A percentile compares a stretch with the other conserved stretches of the same genome.
These are phyloP conservation scores for Thymus quinquecostatus DNA, from an alignment of 257 asterid genomes.

Conservation along the genomic window DNA sequence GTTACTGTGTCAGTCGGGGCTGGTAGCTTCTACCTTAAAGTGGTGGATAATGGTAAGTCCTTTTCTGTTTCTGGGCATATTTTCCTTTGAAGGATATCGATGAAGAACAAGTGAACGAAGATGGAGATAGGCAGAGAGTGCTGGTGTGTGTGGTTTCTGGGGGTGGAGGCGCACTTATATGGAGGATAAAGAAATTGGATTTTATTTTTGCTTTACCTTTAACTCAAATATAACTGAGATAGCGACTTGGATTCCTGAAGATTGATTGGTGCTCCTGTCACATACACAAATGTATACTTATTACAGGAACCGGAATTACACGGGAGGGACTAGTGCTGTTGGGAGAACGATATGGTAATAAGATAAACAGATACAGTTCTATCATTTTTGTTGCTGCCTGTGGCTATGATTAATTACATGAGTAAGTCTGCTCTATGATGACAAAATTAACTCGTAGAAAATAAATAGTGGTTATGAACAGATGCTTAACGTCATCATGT, in stretches of 20 bases:
- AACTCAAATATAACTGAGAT: background rate
- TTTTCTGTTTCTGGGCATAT: background rate
- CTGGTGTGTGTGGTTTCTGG: background rate
- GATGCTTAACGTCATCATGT: conserved; percentile 11
- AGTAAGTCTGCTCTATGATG: conserved; percentile 10
- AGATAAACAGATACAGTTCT: background rate
- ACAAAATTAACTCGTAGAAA: conserved; percentile 20
- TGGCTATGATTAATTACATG: conserved; percentile 2
- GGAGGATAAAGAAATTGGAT: conserved; percentile 4
- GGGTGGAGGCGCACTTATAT: too few species aligned
- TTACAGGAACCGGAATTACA: conserved; percentile 77
- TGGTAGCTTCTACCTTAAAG: conserved; percentile 71
- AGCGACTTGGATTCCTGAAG: conserved; percentile 6
- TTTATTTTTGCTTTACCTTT: conserved; percentile 6
- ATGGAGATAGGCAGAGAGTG: background rate
- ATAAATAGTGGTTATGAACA: background rate
- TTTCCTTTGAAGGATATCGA: conserved; percentile 16
- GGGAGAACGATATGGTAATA: conserved; percentile 83
- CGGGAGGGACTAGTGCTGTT: conserved; percentile 78
- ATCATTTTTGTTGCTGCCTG: conserved; percentile 10
- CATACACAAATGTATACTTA: conserved; percentile 19
- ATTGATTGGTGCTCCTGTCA: conserved; percentile 20
- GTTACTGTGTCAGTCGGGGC: conserved; percentile 68
- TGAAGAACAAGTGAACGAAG: background rate
- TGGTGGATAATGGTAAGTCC: conserved; percentile 76